Evolutionary conservation across 768 basidiomycete genomes (phyloP).

Genomic region (Pleurotus ostreatus): DNA sequence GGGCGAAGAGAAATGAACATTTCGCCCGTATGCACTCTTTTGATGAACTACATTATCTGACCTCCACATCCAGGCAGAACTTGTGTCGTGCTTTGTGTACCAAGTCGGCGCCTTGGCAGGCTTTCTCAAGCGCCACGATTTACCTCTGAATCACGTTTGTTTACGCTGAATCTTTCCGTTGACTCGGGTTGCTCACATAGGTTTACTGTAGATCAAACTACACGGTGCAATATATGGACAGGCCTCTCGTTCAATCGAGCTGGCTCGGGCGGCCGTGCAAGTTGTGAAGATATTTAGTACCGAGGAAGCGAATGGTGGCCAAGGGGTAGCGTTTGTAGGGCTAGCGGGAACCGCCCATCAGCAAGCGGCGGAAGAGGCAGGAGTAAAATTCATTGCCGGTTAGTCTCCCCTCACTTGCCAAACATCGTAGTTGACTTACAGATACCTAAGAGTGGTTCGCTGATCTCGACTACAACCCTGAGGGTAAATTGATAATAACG

Average conservation of each 20-base stretch:
- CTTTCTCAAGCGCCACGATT: conserved; percentile 49
- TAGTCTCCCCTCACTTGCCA: not conserved
- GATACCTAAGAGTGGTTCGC: conserved; percentile 56
- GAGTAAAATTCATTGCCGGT: conserved; percentile 61
- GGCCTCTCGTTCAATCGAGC: conserved; percentile 47
- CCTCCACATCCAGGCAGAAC: conserved; percentile 41
- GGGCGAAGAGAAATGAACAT: conserved; percentile 63
- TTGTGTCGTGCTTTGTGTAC: conserved; percentile 55
- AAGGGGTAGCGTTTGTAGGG: conserved; percentile 53
- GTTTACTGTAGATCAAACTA: conserved; percentile 43
- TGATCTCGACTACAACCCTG: conserved; percentile 55
- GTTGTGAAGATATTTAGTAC: conserved; percentile 48
- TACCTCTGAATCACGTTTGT: conserved; percentile 52
- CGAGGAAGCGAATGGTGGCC: conserved; percentile 10
- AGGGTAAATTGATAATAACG: conserved; percentile 58
- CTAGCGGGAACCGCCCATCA: conserved; percentile 64
- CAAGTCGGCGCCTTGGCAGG: conserved; percentile 65
- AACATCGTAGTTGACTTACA: not conserved
- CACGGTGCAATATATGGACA: conserved; percentile 64
- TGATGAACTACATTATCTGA: not conserved
- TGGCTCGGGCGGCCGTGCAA: conserved; percentile 51
- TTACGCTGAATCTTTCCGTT: not conserved
- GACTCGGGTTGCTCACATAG: not conserved
- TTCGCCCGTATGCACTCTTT: conserved; percentile 38
- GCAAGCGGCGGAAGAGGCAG: conserved; percentile 45